Percentiles rank a stretch among this genome's conserved stretches.
These are phyloP conservation scores for Tricholoma flavovirens DNA, from an alignment of 768 basidiomycete genomes.

Conservation along the genomic window DNA sequence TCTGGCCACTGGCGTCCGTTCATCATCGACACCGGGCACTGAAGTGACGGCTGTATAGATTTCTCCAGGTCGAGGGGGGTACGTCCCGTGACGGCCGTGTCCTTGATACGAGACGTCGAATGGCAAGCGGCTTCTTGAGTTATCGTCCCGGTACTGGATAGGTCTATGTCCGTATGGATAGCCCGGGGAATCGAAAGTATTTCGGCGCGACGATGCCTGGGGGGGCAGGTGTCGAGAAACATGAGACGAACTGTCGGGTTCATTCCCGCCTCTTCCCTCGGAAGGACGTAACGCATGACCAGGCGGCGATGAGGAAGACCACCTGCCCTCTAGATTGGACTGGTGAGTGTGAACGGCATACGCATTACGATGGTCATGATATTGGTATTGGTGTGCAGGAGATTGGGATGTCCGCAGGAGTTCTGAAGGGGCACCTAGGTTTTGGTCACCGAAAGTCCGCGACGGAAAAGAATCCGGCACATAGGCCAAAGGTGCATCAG, in stretches of 20 bases:
- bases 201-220: background rate
- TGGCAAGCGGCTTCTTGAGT: background rate
- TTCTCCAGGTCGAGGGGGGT: conserved; percentile 4
- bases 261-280: conserved; percentile 2
- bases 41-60: conserved; percentile 7
- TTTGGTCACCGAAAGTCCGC: background rate
- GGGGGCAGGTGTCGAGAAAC: background rate
- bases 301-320: background rate
- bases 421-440: background rate
- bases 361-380: background rate
- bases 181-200: background rate
- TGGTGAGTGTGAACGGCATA: background rate
- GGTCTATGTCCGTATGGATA: background rate
- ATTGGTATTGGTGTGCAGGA: background rate
- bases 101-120: background rate
- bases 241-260: conserved; percentile 1
- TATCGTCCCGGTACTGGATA: background rate
- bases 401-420: background rate
- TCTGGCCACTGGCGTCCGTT: conserved; percentile 13
- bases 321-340: background rate
- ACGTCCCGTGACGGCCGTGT: background rate
- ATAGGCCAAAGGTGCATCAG: conserved; percentile 10
- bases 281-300: background rate
- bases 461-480: background rate
- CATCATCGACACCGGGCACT: conserved; percentile 5